Evolutionary conservation across 164 flowering plant genomes (phyloP).

Genomic region (Magnolia kwangsiensis): DNA sequence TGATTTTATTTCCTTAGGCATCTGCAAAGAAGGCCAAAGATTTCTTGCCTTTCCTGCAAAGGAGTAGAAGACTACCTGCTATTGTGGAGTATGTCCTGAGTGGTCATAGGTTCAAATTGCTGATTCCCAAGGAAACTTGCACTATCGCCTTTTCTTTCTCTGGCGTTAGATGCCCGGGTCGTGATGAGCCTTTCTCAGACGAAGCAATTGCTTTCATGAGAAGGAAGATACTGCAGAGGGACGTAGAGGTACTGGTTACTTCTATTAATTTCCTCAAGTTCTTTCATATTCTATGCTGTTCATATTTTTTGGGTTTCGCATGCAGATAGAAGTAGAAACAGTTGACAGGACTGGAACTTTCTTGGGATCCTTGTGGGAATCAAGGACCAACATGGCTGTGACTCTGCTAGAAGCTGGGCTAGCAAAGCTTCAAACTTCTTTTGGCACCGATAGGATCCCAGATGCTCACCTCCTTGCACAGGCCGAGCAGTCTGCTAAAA

Average conservation of each 20-base stretch:
- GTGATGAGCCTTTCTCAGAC: conserved; percentile 82
- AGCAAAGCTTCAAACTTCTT: conserved; percentile 74
- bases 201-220: conserved; percentile 98
- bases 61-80: conserved; percentile 74
- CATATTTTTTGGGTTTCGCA: not conserved
- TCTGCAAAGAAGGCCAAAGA: conserved; percentile 83
- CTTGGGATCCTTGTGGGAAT: conserved; percentile 94
- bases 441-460: conserved; percentile 75
- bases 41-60: conserved; percentile 82
- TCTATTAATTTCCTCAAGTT: not conserved
- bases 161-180: conserved; percentile 97
- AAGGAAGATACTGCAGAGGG: conserved; percentile 93
- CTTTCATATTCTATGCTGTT: not conserved
- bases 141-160: conserved; percentile 92
- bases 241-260: conserved; percentile 74
- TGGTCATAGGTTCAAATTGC: conserved; percentile 92
- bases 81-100: conserved; percentile 95
- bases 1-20: conserved; percentile 36
- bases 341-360: conserved; percentile 96
- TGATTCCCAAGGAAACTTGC: conserved; percentile 94
- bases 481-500: conserved; percentile 86
- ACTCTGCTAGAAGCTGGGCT: conserved; percentile 86
- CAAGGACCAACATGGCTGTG: conserved; percentile 62
- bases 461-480: conserved; percentile 73
- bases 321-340: conserved; percentile 92